Evolutionary conservation across 2,329 filamentous ascomycete genomes (phyloP).

Genomic region (Fusarium sp.): DNA sequence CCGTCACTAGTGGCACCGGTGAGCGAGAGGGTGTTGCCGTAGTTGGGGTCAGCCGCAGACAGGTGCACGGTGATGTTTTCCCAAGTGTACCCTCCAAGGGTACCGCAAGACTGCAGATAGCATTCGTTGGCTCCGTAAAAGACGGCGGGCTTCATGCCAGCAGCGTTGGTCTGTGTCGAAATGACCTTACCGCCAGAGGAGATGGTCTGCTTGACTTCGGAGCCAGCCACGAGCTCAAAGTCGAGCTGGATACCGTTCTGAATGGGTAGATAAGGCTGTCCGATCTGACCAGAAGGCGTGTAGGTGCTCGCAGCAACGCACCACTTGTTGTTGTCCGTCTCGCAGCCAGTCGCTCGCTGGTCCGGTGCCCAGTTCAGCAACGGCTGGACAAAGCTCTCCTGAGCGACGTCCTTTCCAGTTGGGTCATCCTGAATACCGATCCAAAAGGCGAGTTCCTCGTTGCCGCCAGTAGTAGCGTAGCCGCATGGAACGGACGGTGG

Average conservation of each 20-base stretch:
- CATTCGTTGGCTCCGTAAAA: conserved; percentile 29
- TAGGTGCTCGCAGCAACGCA: conserved; percentile 23
- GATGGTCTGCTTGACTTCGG: conserved; percentile 11
- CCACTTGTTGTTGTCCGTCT: conserved; percentile 24
- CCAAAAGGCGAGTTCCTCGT: conserved; percentile 27
- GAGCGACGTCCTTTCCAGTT: conserved; percentile 9
- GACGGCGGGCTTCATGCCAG: conserved; percentile 26
- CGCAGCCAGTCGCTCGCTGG: conserved; percentile 12
- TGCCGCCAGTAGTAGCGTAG: conserved; percentile 24
- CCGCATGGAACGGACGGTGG: conserved; percentile 15
- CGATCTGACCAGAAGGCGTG: conserved; percentile 10
- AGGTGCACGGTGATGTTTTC: conserved; percentile 18
- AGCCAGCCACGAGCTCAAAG: conserved; percentile 20
- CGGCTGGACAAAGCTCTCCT: conserved; percentile 19
- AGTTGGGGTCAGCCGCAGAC: conserved; percentile 14
- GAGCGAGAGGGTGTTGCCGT: conserved; percentile 16
- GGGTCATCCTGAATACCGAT: conserved; percentile 26
- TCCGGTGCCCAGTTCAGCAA: conserved; percentile 25
- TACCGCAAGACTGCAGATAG: conserved; percentile 25
- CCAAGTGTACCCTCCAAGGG: conserved; percentile 14
- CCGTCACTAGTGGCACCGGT: conserved; percentile 8
- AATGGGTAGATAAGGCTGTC: conserved; percentile 14
- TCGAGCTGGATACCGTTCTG: conserved; percentile 5
- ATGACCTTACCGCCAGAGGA: conserved; percentile 18
- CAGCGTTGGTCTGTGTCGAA: conserved; percentile 25